Percentiles rank a stretch among this genome's conserved stretches.
Conservation (phyloP, 306 rosid species). For the Trichosanthes truncata region DNA sequence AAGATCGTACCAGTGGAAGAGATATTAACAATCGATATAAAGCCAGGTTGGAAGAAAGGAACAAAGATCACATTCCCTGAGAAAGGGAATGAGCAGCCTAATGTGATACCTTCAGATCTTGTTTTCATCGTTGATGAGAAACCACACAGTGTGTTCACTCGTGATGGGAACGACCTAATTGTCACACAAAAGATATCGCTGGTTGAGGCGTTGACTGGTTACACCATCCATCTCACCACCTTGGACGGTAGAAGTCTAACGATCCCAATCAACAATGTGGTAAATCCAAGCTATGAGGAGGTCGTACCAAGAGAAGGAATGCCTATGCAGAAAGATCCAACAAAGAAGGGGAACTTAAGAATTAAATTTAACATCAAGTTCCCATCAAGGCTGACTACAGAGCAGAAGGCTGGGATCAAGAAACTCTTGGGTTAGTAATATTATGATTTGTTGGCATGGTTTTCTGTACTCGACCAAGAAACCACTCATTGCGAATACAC, state of each 20-base stretch:
- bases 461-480: constrained; percentile 1
- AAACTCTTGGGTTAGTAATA: constrained; percentile 34
- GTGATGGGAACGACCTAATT: constrained; percentile 41
- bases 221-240: constrained; percentile 40
- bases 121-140: constrained; percentile 43
- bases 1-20: constrained; percentile 41
- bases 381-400: constrained; percentile 38
- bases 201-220: constrained; percentile 46
- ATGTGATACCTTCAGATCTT: constrained; percentile 34
- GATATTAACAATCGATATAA: constrained; percentile 41
- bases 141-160: constrained; percentile 35
- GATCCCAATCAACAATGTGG: constrained; percentile 39
- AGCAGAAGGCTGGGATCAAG: constrained; percentile 51
- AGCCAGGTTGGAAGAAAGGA: constrained; percentile 66
- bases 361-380: constrained; percentile 49
- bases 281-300: constrained; percentile 51
- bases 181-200: constrained; percentile 36
- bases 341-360: constrained; percentile 48
- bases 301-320: constrained; percentile 48
- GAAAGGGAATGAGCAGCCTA: constrained; percentile 47
- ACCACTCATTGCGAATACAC: neutral
- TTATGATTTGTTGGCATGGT: neutral
- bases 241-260: constrained; percentile 38
- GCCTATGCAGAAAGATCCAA: constrained; percentile 50
- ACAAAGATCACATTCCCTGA: constrained; percentile 58